phyloP scores from a whole-genome alignment of 1,139 yeast species.

The Protomyces gravidus region DNA sequence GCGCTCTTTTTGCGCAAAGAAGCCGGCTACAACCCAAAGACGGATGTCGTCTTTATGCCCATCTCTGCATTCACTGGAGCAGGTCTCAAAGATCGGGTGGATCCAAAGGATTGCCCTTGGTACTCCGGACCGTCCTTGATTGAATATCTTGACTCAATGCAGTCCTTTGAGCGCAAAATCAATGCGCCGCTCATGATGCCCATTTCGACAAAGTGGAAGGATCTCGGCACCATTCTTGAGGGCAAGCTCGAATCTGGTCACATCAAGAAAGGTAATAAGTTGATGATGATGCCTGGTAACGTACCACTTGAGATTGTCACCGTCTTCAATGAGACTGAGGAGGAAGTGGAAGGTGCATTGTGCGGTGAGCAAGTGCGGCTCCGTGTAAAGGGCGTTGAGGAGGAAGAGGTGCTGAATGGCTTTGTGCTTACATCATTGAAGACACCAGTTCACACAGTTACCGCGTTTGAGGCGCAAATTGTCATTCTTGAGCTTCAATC shows the following conservation, averaged over 20 bases:
- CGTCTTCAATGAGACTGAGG: constrained; percentile 91
- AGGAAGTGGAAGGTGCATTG: constrained; percentile 81
- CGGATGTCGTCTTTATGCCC: constrained; percentile 85
- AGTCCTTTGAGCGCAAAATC: constrained; percentile 75
- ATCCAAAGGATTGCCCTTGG: constrained; percentile 76
- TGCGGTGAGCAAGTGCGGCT: constrained; percentile 97
- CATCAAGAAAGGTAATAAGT: constrained; percentile 68
- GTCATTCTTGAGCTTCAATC: constrained; percentile 95
- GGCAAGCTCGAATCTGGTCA: constrained; percentile 98
- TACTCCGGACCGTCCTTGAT: constrained; percentile 86
- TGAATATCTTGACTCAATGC: constrained; percentile 80
- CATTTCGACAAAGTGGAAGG: constrained; percentile 81
- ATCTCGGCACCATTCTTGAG: constrained; percentile 89
- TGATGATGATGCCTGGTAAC: constrained; percentile 90
- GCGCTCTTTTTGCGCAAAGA: constrained; percentile 67
- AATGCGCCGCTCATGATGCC: constrained; percentile 98
- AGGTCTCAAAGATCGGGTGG: constrained; percentile 83
- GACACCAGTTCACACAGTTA: constrained; percentile 86
- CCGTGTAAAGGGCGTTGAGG: constrained; percentile 91
- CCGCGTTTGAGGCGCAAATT: constrained; percentile 88
- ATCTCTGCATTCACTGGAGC: constrained; percentile 98
- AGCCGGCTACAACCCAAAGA: constrained; percentile 61
- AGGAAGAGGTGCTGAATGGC: constrained; percentile 90
- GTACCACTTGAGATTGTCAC: constrained; percentile 74
- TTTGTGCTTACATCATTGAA: constrained; percentile 80